phyloP scores from a whole-genome alignment of 2,329 filamentous ascomycete species.

The Calonectria henricotiae region DNA sequence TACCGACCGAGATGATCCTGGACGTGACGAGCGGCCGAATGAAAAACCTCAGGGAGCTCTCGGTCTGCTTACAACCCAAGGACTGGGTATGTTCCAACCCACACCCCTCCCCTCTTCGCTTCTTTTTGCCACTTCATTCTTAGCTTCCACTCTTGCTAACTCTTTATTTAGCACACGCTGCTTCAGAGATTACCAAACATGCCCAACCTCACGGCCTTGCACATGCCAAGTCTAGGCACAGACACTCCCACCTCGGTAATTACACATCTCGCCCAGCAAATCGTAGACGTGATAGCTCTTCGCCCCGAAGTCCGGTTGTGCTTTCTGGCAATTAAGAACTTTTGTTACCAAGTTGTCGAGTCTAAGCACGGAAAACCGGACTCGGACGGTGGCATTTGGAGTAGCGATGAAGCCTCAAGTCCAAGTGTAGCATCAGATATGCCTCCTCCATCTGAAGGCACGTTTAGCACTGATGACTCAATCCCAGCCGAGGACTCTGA shows the following conservation, averaged over 20 bases:
- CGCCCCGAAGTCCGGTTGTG: constrained; percentile 36
- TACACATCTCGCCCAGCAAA: constrained; percentile 32
- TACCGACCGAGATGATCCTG: constrained; percentile 36
- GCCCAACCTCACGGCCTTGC: constrained; percentile 34
- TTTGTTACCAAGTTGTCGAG: constrained; percentile 37
- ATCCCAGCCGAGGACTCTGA: constrained; percentile 35
- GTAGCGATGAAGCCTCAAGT: constrained; percentile 29
- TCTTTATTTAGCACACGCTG: constrained; percentile 34
- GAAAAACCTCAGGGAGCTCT: constrained; percentile 38
- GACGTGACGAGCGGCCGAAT: constrained; percentile 41
- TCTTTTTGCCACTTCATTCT: constrained; percentile 1
- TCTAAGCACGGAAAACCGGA: constrained; percentile 21
- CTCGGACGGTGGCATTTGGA: constrained; percentile 34
- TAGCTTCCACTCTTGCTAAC: constrained; percentile 13
- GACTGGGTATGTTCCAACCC: constrained; percentile 34
- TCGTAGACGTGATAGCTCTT: constrained; percentile 41
- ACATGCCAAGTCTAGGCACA: constrained; percentile 37
- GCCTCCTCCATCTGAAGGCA: constrained; percentile 31
- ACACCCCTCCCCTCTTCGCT: not conserved
- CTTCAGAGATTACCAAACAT: constrained; percentile 40
- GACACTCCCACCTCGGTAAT: constrained; percentile 14
- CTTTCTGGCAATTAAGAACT: constrained; percentile 35
- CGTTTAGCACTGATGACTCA: constrained; percentile 28
- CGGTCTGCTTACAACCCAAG: constrained; percentile 29
- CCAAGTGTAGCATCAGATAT: constrained; percentile 28